Conservation (phyloP, 2,329 filamentous ascomycete species). For the Aspergillus sergii region DNA sequence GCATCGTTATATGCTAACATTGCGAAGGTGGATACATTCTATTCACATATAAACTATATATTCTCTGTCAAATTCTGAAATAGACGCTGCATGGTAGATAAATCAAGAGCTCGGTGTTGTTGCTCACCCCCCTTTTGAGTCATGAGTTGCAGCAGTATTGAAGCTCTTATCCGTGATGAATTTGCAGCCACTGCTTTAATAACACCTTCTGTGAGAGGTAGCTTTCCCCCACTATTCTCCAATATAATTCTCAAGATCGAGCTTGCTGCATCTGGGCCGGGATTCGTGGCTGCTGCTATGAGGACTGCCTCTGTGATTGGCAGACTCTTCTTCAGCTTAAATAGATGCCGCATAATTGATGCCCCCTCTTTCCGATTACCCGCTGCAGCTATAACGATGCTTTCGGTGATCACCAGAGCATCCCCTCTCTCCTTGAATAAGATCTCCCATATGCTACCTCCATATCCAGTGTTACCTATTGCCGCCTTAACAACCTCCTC, state of each 20-base stretch:
- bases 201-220: neutral
- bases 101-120: neutral
- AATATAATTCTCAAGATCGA: neutral
- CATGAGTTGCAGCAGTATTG: neutral
- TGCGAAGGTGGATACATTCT: too few species aligned
- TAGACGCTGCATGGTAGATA: neutral
- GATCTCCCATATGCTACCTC: accelerated
- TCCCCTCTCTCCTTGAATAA: neutral
- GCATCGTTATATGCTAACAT: too few species aligned
- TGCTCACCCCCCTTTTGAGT: accelerated
- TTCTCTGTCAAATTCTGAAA: neutral
- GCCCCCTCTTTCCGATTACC: neutral
- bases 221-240: accelerated
- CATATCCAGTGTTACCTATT: neutral
- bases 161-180: neutral
- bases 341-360: neutral
- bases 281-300: neutral
- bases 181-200: neutral
- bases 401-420: neutral
- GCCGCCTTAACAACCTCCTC: neutral
- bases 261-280: neutral
- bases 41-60: too few species aligned
- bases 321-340: neutral
- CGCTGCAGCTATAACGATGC: neutral
- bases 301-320: neutral